phyloP scores from a whole-genome alignment of 768 basidiomycete species.

The Rossbeevera mucosa region DNA sequence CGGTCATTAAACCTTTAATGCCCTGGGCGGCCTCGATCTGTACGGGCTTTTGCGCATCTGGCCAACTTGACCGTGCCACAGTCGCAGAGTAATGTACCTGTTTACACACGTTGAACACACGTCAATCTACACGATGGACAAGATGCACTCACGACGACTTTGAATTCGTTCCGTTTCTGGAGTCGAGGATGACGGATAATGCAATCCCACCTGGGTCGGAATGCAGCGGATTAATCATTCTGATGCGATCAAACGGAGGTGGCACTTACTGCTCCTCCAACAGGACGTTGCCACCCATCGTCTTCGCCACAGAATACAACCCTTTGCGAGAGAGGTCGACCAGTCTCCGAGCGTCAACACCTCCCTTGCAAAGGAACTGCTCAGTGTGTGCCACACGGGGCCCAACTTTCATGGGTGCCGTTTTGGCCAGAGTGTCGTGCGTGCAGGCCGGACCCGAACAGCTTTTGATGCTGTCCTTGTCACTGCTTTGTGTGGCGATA shows the following conservation, averaged over 20 bases:
- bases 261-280: slow-evolving; percentile 33
- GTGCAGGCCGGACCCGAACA: slow-evolving; percentile 33
- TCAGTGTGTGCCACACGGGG: slow-evolving; percentile 35
- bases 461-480: slow-evolving; percentile 28
- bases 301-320: slow-evolving; percentile 29
- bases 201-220: slow-evolving; percentile 33
- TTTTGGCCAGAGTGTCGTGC: slow-evolving; percentile 21
- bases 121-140: slow-evolving; percentile 6
- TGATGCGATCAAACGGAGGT: slow-evolving; percentile 14
- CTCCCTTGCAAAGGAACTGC: slow-evolving; percentile 33
- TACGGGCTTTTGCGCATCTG: slow-evolving; percentile 37
- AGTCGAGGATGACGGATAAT: slow-evolving; percentile 30
- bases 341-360: slow-evolving; percentile 33
- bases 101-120: slow-evolving; percentile 8
- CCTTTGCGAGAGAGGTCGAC: slow-evolving; percentile 32
- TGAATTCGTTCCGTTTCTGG: slow-evolving; percentile 31
- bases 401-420: slow-evolving; percentile 24
- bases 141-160: slow-evolving; percentile 28
- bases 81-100: slow-evolving; percentile 35
- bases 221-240: slow-evolving; percentile 12
- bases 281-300: slow-evolving; percentile 35
- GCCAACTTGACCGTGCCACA: slow-evolving; percentile 33
- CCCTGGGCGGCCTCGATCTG: slow-evolving; percentile 34
- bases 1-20: slow-evolving; percentile 35
- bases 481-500: slow-evolving; percentile 16